Conservation (phyloP, 2,329 filamentous ascomycete genomes). For the Aspergillus fischeri region DNA sequence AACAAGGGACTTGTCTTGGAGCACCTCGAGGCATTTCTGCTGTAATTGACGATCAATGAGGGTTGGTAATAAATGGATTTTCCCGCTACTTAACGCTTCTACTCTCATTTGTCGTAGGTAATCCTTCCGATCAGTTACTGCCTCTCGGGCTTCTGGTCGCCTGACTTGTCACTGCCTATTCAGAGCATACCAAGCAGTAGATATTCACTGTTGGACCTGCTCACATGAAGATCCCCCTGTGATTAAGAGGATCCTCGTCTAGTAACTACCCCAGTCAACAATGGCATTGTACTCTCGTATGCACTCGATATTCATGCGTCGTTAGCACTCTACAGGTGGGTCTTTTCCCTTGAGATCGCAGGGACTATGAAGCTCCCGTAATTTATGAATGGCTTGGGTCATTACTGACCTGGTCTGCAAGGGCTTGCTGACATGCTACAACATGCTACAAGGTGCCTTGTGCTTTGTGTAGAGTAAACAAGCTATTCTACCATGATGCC, state of each 20-base stretch:
- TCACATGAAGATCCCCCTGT: not conserved
- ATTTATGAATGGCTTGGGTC: no score
- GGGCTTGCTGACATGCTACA: not conserved
- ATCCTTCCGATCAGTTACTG: not conserved
- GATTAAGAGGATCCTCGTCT: not conserved
- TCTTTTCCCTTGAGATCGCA: no score
- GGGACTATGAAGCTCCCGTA: no score
- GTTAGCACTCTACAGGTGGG: not conserved
- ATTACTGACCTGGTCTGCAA: not conserved
- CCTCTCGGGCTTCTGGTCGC: not conserved
- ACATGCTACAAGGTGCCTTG: not conserved
- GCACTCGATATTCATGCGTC: not conserved
- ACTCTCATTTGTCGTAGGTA: not conserved
- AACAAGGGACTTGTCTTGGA: not conserved
- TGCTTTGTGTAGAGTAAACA: not conserved
- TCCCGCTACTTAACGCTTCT: not conserved
- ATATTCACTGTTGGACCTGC: not conserved
- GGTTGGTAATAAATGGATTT: not conserved
- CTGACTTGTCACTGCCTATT: not conserved
- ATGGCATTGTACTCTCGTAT: not conserved
- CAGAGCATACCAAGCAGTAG: not conserved
- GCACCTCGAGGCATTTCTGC: not conserved
- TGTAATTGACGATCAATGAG: not conserved
- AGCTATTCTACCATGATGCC: no score
- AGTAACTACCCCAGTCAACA: not conserved